Evolutionary conservation across 352 stramenopile species (phyloP).

Genomic region (Phytophthora sojae): DNA sequence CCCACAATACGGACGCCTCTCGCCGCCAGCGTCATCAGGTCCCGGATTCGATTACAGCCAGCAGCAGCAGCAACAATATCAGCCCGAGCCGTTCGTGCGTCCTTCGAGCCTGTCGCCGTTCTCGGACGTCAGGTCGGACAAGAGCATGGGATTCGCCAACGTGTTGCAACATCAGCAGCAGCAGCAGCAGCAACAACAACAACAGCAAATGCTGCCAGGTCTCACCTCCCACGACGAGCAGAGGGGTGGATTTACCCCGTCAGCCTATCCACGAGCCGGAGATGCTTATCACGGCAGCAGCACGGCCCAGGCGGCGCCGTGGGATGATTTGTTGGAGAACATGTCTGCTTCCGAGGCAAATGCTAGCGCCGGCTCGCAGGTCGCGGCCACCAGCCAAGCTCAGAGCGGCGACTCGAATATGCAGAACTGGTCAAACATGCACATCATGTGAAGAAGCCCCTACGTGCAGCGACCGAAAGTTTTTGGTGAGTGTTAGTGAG

Average conservation of each 20-base stretch:
- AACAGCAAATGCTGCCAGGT: slow-evolving; percentile 27
- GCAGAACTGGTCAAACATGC: slow-evolving; percentile 76
- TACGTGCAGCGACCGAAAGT: not conserved
- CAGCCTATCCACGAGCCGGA: slow-evolving; percentile 24
- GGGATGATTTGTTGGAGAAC: slow-evolving; percentile 82
- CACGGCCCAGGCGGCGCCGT: slow-evolving; percentile 41
- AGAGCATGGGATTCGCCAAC: slow-evolving; percentile 32
- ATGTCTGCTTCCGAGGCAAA: slow-evolving; percentile 57
- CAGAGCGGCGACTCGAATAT: slow-evolving; percentile 62
- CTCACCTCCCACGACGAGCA: slow-evolving; percentile 24
- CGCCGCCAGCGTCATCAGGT: slow-evolving; percentile 26
- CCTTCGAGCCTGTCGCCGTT: slow-evolving; percentile 34
- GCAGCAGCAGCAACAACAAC: slow-evolving; percentile 28
- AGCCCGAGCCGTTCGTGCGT: slow-evolving; percentile 31
- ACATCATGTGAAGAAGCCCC: slow-evolving; percentile 62
- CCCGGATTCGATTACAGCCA: slow-evolving; percentile 40
- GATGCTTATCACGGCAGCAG: slow-evolving; percentile 29
- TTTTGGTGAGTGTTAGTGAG: slow-evolving; percentile 29
- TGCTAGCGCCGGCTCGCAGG: slow-evolving; percentile 8
- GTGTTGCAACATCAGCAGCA: slow-evolving; percentile 33
- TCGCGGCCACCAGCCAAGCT: slow-evolving; percentile 25
- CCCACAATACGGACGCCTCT: slow-evolving; percentile 37
- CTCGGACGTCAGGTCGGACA: slow-evolving; percentile 34
- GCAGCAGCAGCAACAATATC: slow-evolving; percentile 35
- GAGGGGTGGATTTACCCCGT: slow-evolving; percentile 21